These are phyloP conservation scores for Colletotrichum spaethianum DNA, from an alignment of 2,329 filamentous ascomycete genomes.

Conservation along the genomic window DNA sequence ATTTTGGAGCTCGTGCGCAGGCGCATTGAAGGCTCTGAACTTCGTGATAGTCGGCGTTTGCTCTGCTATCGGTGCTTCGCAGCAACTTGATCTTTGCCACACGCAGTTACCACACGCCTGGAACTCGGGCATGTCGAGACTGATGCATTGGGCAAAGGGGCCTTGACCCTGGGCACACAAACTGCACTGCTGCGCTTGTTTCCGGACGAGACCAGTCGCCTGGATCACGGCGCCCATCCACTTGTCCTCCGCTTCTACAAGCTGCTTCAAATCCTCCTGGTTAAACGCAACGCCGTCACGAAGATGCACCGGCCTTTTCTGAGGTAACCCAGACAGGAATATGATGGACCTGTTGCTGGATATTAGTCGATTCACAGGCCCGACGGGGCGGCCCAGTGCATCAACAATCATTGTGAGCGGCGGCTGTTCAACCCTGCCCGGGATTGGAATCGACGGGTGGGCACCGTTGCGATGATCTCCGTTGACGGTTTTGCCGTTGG, in stretches of 20 bases:
- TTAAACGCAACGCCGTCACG: neutral
- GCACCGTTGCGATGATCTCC: neutral
- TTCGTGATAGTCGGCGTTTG: neutral
- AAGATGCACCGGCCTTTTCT: slow-evolving; percentile 33
- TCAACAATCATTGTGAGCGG: slow-evolving; percentile 49
- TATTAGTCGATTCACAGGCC: slow-evolving; percentile 52
- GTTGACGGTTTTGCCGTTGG: slow-evolving; percentile 12
- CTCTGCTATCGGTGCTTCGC: neutral
- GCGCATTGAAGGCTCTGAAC: slow-evolving; percentile 2
- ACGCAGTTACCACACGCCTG: slow-evolving; percentile 66
- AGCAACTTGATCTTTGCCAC: slow-evolving; percentile 60
- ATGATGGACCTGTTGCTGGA: slow-evolving; percentile 4
- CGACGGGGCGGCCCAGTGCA: slow-evolving; percentile 55
- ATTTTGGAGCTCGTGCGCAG: neutral
- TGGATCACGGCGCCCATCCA: slow-evolving; percentile 67
- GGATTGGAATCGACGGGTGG: neutral
- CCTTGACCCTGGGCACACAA: slow-evolving; percentile 60
- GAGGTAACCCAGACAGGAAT: slow-evolving; percentile 5
- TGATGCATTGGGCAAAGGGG: slow-evolving; percentile 61
- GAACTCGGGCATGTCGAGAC: slow-evolving; percentile 58
- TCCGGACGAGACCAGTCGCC: slow-evolving; percentile 57
- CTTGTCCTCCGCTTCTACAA: slow-evolving; percentile 46
- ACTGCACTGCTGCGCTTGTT: slow-evolving; percentile 55
- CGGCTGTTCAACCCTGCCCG: neutral
- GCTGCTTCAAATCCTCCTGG: slow-evolving; percentile 7